Conservation (phyloP, 2,329 filamentous ascomycete species). For the Fusarium transvaalense region DNA sequence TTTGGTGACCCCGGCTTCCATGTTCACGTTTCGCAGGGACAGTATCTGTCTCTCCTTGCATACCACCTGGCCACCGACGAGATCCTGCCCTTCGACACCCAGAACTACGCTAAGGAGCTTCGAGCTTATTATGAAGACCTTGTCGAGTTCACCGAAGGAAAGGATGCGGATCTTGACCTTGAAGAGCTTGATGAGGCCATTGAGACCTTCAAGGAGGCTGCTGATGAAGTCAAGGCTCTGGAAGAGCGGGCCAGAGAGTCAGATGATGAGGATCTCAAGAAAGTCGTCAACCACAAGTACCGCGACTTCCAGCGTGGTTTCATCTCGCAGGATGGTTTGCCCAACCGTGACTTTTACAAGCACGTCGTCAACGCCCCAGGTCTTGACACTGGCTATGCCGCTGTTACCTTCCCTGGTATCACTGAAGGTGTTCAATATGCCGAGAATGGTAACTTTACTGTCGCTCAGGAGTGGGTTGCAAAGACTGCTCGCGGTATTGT, state of each 20-base stretch:
- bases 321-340: slow-evolving; percentile 61
- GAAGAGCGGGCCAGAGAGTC: slow-evolving; percentile 49
- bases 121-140: slow-evolving; percentile 56
- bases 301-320: slow-evolving; percentile 63
- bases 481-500: slow-evolving; percentile 54
- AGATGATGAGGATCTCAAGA: slow-evolving; percentile 50
- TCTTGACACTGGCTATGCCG: slow-evolving; percentile 60
- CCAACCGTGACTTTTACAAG: slow-evolving; percentile 59
- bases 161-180: slow-evolving; percentile 54
- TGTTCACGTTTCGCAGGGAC: slow-evolving; percentile 70
- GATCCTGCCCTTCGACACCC: slow-evolving; percentile 56
- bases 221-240: slow-evolving; percentile 51
- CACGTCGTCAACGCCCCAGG: slow-evolving; percentile 63
- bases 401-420: slow-evolving; percentile 66
- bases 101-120: slow-evolving; percentile 57
- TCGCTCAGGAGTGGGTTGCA: slow-evolving; percentile 53
- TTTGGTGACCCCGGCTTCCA: slow-evolving; percentile 77
- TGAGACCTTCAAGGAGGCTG: slow-evolving; percentile 52
- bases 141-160: slow-evolving; percentile 49
- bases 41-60: slow-evolving; percentile 57
- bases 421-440: slow-evolving; percentile 74
- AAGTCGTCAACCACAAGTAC: slow-evolving; percentile 60
- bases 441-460: slow-evolving; percentile 42
- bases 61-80: slow-evolving; percentile 56
- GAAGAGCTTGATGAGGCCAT: slow-evolving; percentile 56